Base-by-base conservation (phyloP, 2,329 filamentous ascomycete species). In the Venturia asperata region DNA sequence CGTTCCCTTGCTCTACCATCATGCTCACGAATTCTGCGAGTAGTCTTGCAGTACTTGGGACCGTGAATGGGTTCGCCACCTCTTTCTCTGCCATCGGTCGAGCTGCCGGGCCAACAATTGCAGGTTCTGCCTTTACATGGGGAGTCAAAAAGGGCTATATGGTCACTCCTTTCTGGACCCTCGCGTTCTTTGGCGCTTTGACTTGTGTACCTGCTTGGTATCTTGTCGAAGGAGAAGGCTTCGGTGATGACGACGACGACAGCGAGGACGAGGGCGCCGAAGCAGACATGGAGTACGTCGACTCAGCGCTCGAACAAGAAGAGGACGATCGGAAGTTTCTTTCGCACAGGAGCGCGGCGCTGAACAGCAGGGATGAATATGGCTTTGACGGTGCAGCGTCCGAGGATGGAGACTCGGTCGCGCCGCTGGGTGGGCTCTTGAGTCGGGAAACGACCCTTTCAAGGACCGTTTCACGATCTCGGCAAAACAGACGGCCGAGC, bases 1-100 rank as follows among this genome's bases (percentile, higher is more conserved):
- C 89, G 0, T 97, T 97, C 74, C 93, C 94, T 0, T 94, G 90
- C 71, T 88, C 85, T 34, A 96, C 91, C 6, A 97, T 97, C 70
- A 81, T 97, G 61, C 83, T 97, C 45, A 97, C 92, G 37, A 97
- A 97, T 76, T 91, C 88, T 11, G 91, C 91, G 5, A 77, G 82
- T 0, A 92, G 88, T 64, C 78, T 96, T 19, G 80, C 83, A 55
- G 84, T 96, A 11, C 82, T 97, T 5, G 92, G 92, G 1, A 97
- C 92, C 0, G 78, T 97, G 65, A 97, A 97, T 72, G 94, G 93
- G 2, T 86, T 96, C 67, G 92, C 91, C 0, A 96, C 92, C 0
- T 89, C 88, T 65, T 85, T 92, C 42, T 88, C 87, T 68, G 92
- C 90, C 0, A 75, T 97, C 5, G 93, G 92, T 1, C 81, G 92